A percentile compares a stretch with the other conserved stretches of the same genome.
Evolutionary conservation across 202 grass and related monocot genomes (phyloP).

Genomic region (Elaeis oleifera): DNA sequence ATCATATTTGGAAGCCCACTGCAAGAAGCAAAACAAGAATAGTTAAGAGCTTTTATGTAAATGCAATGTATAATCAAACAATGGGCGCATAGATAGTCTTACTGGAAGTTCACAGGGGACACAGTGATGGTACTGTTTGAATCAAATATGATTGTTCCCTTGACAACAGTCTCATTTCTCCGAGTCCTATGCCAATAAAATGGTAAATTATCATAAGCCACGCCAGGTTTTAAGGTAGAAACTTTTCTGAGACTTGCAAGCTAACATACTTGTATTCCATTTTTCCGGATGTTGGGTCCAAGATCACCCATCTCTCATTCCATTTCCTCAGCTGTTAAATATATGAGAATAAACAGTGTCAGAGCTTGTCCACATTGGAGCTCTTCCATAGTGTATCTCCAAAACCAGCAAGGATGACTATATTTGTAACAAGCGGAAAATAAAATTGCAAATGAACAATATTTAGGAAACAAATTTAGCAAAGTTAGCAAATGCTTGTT

Average conservation of each 20-base stretch:
- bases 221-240: neutral
- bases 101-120: conserved; percentile 87
- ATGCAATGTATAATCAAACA: conserved; percentile 11
- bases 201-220: conserved; percentile 20
- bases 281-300: conserved; percentile 85
- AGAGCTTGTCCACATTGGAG: neutral
- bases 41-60: conserved; percentile 10
- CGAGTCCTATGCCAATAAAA: conserved; percentile 38
- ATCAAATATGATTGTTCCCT: conserved; percentile 67
- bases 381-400: too few species aligned
- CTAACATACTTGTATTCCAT: conserved; percentile 94
- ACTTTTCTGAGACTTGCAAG: conserved; percentile 10
- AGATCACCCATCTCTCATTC: conserved; percentile 92
- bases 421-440: too few species aligned
- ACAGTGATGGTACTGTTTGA: conserved; percentile 63
- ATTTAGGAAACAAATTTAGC: neutral
- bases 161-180: conserved; percentile 58
- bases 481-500: neutral
- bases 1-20: conserved; percentile 81
- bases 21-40: conserved; percentile 29
- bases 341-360: conserved; percentile 19
- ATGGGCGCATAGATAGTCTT: conserved; percentile 24
- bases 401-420: neutral
- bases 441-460: neutral
- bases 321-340: conserved; percentile 77